Percentiles rank a stretch among this genome's conserved stretches.
Conservation (phyloP, 1,139 yeast genomes). For the Debaryomyces coudertii region DNA sequence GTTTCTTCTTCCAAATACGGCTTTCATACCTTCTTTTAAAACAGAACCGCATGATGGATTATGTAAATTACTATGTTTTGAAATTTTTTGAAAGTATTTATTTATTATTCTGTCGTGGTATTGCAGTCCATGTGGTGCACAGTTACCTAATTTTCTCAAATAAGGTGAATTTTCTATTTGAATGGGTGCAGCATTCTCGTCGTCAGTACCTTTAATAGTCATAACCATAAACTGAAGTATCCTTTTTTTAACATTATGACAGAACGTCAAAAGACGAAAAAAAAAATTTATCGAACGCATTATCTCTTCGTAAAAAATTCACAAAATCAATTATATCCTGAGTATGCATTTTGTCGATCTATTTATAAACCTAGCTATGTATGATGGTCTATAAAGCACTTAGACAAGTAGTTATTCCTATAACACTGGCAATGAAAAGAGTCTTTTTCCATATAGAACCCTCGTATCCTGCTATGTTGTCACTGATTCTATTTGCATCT, state of each 20-base stretch:
- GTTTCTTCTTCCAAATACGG: constrained; percentile 33
- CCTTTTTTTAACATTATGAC: background rate
- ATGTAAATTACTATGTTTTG: background rate
- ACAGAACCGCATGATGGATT: constrained; percentile 3
- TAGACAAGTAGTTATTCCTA: constrained; percentile 23
- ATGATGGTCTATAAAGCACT: constrained; percentile 20
- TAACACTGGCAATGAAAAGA: constrained; percentile 20
- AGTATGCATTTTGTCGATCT: background rate
- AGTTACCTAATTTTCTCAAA: background rate
- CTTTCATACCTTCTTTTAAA: constrained; percentile 9
- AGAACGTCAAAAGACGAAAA: background rate
- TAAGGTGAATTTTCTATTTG: background rate
- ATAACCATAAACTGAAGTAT: background rate
- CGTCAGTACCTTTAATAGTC: background rate
- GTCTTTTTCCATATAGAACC: constrained; percentile 24
- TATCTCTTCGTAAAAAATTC: background rate
- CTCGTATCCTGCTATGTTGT: constrained; percentile 14
- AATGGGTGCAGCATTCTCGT: background rate
- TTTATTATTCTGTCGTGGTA: constrained; percentile 2
- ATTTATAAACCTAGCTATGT: background rate
- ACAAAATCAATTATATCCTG: background rate
- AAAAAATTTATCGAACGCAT: background rate
- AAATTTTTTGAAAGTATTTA: background rate
- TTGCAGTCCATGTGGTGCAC: background rate
- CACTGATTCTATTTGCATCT: constrained; percentile 18